Evolutionary conservation across 495 filamentous ascomycete species (phyloP).

Genomic region (Penicillium malachiteum): DNA sequence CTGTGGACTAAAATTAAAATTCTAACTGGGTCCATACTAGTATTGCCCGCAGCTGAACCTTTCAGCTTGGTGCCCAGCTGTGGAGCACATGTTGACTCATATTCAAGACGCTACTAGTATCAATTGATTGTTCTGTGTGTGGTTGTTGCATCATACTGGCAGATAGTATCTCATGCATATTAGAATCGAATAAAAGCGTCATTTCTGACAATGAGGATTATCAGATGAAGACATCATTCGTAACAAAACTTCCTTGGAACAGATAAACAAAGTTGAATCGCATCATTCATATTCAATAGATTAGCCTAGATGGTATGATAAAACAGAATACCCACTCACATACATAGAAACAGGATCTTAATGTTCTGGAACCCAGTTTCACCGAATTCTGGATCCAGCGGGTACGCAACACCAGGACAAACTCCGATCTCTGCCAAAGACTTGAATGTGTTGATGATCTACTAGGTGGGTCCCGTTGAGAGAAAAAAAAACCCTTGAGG

Average conservation of each 20-base stretch:
- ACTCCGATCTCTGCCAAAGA: constrained; percentile 10
- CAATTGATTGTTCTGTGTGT: too few relatives aligned
- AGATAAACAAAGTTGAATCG: constrained; percentile 4
- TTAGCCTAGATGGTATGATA: constrained; percentile 13
- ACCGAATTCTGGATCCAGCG: constrained; percentile 20
- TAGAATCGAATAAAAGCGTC: too few relatives aligned
- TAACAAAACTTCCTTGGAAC: background rate
- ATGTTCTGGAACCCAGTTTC: constrained; percentile 17
- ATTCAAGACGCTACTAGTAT: too few relatives aligned
- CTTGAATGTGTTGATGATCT: constrained; percentile 22
- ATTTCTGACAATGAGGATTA: too few relatives aligned
- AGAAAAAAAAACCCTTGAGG: constrained; percentile 14
- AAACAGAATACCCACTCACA: background rate
- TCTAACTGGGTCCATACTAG: too few relatives aligned
- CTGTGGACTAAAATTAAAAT: background rate
- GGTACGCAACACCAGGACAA: constrained; percentile 11
- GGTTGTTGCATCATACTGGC: too few relatives aligned
- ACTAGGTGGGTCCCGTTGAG: constrained; percentile 7
- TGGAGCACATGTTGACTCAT: too few relatives aligned
- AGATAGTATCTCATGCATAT: too few relatives aligned
- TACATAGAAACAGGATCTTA: constrained; percentile 4
- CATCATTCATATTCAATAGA: background rate
- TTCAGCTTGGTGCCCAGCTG: too few relatives aligned
- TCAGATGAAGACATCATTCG: background rate
- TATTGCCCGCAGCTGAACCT: too few relatives aligned